Percentiles rank a stretch among this genome's conserved stretches.
Evolutionary conservation across 1,284 basidiomycete genomes (phyloP).

Genomic region (Meira nashicola): DNA sequence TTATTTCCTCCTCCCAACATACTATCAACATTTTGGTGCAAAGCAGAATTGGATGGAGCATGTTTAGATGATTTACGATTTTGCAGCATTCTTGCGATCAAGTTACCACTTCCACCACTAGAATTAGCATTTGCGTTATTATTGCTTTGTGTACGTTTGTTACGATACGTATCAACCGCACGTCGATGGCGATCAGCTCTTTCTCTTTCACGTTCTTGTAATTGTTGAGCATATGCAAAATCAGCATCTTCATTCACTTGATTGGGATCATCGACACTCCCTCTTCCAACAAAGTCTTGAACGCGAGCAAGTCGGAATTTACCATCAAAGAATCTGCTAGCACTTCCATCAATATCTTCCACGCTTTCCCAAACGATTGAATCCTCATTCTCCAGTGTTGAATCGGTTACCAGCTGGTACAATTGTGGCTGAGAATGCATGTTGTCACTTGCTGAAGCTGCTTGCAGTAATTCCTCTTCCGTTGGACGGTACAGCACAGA

Average conservation of each 20-base stretch:
- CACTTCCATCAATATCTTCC: conserved; percentile 74
- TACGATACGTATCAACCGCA: conserved; percentile 14
- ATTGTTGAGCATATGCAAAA: conserved; percentile 36
- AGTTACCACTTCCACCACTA: conserved; percentile 2
- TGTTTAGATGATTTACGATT: conserved; percentile 4
- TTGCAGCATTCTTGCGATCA: not conserved
- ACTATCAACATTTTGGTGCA: too few species aligned
- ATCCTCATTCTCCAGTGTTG: conserved; percentile 69
- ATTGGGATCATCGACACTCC: not conserved
- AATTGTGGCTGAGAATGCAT: conserved; percentile 52
- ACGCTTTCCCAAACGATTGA: conserved; percentile 80
- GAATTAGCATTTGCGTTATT: conserved; percentile 1
- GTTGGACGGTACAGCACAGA: conserved; percentile 66
- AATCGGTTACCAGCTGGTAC: conserved; percentile 76
- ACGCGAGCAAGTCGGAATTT: conserved; percentile 19
- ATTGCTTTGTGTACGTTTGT: not conserved
- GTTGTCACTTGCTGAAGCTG: conserved; percentile 1
- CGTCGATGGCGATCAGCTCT: conserved; percentile 22
- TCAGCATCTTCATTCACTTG: conserved; percentile 29
- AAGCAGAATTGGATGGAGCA: not conserved
- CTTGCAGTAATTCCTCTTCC: conserved; percentile 20
- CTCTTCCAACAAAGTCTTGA: conserved; percentile 11
- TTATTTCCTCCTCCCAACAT: not conserved
- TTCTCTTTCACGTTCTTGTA: conserved; percentile 34
- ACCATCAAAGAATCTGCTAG: conserved; percentile 27